Evolutionary conservation across 148 eudicot species (phyloP), one percentile per base, ranked within the genome.

Genomic region (Mesembryanthemum crystallinum): DNA sequence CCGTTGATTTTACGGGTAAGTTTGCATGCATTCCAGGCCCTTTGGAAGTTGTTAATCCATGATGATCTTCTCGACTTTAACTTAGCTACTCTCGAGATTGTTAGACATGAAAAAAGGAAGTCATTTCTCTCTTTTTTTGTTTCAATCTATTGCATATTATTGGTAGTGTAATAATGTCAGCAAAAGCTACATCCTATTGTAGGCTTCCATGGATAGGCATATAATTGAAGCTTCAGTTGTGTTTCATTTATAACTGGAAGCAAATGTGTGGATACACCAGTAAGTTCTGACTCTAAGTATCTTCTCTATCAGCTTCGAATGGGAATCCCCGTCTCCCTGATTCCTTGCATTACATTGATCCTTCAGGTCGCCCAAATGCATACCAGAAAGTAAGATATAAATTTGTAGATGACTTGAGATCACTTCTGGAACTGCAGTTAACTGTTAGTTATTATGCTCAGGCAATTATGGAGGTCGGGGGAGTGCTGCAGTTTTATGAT

Each of bases 321-420:
- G 99, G 99, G 73, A 95, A 95, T 86, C 99, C 99, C 33, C 98
- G 99, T 59, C 88, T 95, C 47, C 94, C 98, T 29, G 98, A 95
- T 89, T 95, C 99, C 39, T 83, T 96, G 80, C 99, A 96, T 81
- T 96, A 92, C 82, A 89, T 92, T 75, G 99, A 96, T 83, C 98
- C 94, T 76, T 86, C 97, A 76, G 99, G 99, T 80, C 92, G 98
- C 74, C 99, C 94, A 78, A 96, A 96, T 83, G 94, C 99, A 74
- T 92, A 96, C 82, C 99, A 96, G 84, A 92, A 88, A 83, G 99
- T 96, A 80, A 85, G 93, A 78, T 52, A 49, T 30, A 29, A 7
- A 61, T 51, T 8, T 69, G 33, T 30, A 69, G 54, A 76, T 43
- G n/a, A 66, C 57, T 33, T 72, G 30, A 61, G 15, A 30, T 42